phyloP scores from a whole-genome alignment of 768 basidiomycete species.

The Lactarius pseudohatsudake region DNA sequence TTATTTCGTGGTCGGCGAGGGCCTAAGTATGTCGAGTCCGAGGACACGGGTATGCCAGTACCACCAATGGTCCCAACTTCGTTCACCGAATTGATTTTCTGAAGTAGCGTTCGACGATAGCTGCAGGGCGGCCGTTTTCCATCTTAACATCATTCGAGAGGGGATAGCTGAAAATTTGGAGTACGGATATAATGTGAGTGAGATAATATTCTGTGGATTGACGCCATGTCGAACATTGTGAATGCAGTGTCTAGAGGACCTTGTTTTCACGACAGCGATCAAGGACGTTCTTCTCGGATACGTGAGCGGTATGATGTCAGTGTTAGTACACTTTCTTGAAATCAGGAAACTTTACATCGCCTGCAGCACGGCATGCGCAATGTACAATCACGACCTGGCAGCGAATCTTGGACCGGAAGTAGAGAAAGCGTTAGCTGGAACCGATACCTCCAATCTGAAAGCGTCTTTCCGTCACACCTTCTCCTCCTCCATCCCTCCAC shows the following conservation, averaged over 20 bases:
- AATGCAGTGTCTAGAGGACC: conserved; percentile 74
- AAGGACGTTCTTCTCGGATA: conserved; percentile 69
- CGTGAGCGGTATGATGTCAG: conserved; percentile 75
- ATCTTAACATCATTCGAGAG: conserved; percentile 87
- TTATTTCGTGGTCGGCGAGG: too few relatives aligned
- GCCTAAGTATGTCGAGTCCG: too few relatives aligned
- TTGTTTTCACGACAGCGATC: conserved; percentile 63
- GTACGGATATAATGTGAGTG: conserved; percentile 73
- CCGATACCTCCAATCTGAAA: conserved; percentile 60
- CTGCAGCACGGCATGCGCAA: conserved; percentile 71
- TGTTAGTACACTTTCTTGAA: conserved; percentile 5
- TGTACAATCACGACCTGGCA: conserved; percentile 65
- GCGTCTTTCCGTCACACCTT: conserved; percentile 59
- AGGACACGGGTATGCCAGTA: too few relatives aligned
- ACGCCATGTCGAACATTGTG: neutral
- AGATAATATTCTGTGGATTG: neutral
- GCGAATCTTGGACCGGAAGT: conserved; percentile 61
- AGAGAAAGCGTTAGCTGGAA: conserved; percentile 64
- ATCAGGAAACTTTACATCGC: conserved; percentile 4
- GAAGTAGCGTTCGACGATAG: conserved; percentile 63
- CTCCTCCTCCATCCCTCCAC: conserved; percentile 66
- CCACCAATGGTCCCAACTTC: too few relatives aligned
- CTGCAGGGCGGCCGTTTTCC: conserved; percentile 85
- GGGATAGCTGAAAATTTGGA: conserved; percentile 79
- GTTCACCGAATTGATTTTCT: too few relatives aligned